Base-by-base conservation (phyloP, 495 filamentous ascomycete species). In the Echria macrotheca region DNA sequence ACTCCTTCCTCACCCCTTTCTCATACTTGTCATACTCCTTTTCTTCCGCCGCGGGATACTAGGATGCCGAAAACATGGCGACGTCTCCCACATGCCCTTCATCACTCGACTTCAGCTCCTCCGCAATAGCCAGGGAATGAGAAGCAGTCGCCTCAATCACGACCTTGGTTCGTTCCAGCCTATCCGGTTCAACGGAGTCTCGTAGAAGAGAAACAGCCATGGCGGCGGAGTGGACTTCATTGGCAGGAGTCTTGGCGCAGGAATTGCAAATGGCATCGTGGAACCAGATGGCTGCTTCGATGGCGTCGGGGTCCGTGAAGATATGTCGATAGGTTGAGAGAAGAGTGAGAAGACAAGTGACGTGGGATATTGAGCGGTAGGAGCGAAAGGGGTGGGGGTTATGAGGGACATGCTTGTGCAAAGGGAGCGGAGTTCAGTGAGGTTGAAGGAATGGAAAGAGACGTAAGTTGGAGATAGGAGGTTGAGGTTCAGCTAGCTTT, bases 241-340 rank as follows among this genome's bases (percentile, higher is more conserved):
- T 57, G 32, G 33, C 25, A 4, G 41, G 26, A 0, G 24, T 12
- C 19, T 32, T 18, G 25, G 42, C 50, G 23, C 32, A 47, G 11
- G 46, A 19, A 43, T 51, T 31, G 43, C 54, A 57, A 18, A 57
- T 43, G 55, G 47, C 51, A 37, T 57, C 51, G 50, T 57, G 55
- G 43, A 54, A 54, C 55, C 55, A 57, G 42, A 57, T 54, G 31
- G 55, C 50, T 4, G 55, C 55, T 24, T 57, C 55, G 50, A 54
- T 31, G 37, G 47, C 55, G 14, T 36, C 42, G 17, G 55, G 42
- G 47, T 57, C 55, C 24, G 41, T 15, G 12, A 54, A 50, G 24
- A 11, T n/a, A 3, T 11, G 0, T 17, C 24, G 40, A 32, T 57
- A 51, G 17, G 17, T 5, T 28, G 5, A 1, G 17, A 57, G 51